phyloP scores from a whole-genome alignment of 2,329 filamentous ascomycete genomes.

The Cryoendolithus antarcticus region DNA sequence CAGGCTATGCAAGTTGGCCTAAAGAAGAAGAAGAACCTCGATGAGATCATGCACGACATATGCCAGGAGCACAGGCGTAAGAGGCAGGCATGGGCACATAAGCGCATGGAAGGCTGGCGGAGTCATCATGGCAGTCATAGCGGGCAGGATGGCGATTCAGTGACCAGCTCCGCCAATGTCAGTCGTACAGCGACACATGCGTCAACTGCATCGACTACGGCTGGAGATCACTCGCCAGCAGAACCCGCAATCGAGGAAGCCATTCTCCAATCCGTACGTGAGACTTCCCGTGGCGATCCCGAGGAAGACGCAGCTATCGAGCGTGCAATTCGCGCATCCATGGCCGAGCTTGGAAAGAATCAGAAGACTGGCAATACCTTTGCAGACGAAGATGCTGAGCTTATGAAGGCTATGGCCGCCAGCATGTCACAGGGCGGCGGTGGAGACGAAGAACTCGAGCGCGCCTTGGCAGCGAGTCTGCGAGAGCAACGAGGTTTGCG shows the following conservation, averaged over 20 bases:
- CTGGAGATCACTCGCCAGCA: background rate
- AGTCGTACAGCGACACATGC: too few species aligned
- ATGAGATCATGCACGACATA: constrained; percentile 38
- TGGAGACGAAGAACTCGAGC: constrained; percentile 29
- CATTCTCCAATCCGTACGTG: constrained; percentile 55
- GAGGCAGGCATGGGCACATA: constrained; percentile 8
- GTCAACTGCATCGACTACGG: background rate
- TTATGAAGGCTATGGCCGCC: constrained; percentile 39
- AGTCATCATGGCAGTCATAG: background rate
- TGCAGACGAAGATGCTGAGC: constrained; percentile 13
- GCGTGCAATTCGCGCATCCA: constrained; percentile 59
- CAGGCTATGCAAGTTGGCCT: constrained; percentile 47
- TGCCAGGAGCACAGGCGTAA: constrained; percentile 25
- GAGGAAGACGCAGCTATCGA: constrained; percentile 62
- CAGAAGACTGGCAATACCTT: constrained; percentile 33
- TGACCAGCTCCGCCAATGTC: background rate
- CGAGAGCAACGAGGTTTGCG: constrained; percentile 26
- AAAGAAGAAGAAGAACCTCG: constrained; percentile 43
- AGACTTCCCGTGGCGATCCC: constrained; percentile 57
- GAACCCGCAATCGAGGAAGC: constrained; percentile 55
- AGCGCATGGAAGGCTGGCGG: background rate
- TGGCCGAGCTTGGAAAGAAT: constrained; percentile 46
- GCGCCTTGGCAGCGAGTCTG: constrained; percentile 32
- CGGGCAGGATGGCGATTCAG: background rate
- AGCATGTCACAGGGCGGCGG: constrained; percentile 23